A percentile compares a stretch with the other conserved stretches of the same genome.
Conservation (phyloP, 768 basidiomycete genomes). For the Suillus discolor region DNA sequence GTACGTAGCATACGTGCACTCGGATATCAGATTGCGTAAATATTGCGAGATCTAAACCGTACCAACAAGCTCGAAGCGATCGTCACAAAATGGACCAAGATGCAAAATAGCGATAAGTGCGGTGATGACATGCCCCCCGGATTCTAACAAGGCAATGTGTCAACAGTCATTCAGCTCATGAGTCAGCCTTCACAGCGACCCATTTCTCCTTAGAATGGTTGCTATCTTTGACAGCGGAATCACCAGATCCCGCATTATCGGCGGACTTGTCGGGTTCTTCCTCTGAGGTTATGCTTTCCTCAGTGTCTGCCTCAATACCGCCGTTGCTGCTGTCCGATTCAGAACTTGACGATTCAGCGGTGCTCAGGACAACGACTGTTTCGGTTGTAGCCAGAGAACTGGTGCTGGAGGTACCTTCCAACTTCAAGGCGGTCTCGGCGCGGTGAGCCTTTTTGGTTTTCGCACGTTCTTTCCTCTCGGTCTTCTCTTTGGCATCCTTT, state of each 20-base stretch:
- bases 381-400: conserved; percentile 16
- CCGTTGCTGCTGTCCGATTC: conserved; percentile 63
- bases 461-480: conserved; percentile 56
- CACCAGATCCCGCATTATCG: conserved; percentile 16
- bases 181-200: conserved; percentile 69
- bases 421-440: conserved; percentile 34
- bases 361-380: conserved; percentile 22
- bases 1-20: background rate
- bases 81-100: conserved; percentile 22
- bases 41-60: conserved; percentile 27
- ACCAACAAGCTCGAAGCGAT: conserved; percentile 22
- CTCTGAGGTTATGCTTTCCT: conserved; percentile 77
- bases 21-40: conserved; percentile 8
- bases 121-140: background rate
- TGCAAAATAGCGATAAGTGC: conserved; percentile 1
- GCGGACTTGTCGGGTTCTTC: conserved; percentile 55
- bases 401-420: conserved; percentile 22
- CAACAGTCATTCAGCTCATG: conserved; percentile 7
- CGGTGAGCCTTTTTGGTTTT: conserved; percentile 55
- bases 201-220: conserved; percentile 62
- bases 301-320: conserved; percentile 70
- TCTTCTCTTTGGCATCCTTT: conserved; percentile 53
- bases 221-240: conserved; percentile 27
- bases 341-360: conserved; percentile 49
- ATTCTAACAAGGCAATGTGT: conserved; percentile 3